phyloP scores from a whole-genome alignment of 2,329 filamentous ascomycete genomes.

The Claviceps cyperi region DNA sequence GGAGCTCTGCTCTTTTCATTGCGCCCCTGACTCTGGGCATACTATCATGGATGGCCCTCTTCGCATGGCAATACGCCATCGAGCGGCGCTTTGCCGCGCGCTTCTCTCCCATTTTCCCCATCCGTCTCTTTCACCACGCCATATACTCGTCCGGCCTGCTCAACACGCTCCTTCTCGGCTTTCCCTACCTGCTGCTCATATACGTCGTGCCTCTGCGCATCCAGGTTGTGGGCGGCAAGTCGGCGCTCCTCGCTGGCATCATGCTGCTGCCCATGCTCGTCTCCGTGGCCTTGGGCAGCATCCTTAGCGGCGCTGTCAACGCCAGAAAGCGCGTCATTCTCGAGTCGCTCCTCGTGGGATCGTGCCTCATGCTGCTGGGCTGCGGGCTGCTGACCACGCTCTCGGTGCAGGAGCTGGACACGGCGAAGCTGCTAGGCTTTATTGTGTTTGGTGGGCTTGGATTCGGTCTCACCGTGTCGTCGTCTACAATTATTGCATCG shows the following conservation, averaged over 20 bases:
- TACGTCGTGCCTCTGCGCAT: constrained; percentile 35
- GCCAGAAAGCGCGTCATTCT: constrained; percentile 24
- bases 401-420: constrained; percentile 15
- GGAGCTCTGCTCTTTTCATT: constrained; percentile 25
- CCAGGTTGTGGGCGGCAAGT: constrained; percentile 34
- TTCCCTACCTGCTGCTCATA: constrained; percentile 33
- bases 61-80: constrained; percentile 16
- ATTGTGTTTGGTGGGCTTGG: constrained; percentile 37
- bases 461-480: constrained; percentile 33
- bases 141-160: constrained; percentile 28
- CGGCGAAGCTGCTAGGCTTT: constrained; percentile 33
- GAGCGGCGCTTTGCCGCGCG: constrained; percentile 14
- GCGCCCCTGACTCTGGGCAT: constrained; percentile 17
- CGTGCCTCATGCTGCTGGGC: constrained; percentile 29
- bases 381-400: constrained; percentile 31
- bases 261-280: constrained; percentile 40
- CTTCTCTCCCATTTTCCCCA: constrained; percentile 29
- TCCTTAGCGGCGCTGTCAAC: constrained; percentile 28
- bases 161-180: constrained; percentile 34
- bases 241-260: constrained; percentile 30
- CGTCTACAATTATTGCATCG: constrained; percentile 30
- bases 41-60: constrained; percentile 14
- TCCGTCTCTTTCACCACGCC: constrained; percentile 31
- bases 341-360: constrained; percentile 29
- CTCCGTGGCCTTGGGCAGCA: constrained; percentile 30